Conservation (phyloP, 1,139 yeast species). For the Spathaspora jeffriesii region DNA sequence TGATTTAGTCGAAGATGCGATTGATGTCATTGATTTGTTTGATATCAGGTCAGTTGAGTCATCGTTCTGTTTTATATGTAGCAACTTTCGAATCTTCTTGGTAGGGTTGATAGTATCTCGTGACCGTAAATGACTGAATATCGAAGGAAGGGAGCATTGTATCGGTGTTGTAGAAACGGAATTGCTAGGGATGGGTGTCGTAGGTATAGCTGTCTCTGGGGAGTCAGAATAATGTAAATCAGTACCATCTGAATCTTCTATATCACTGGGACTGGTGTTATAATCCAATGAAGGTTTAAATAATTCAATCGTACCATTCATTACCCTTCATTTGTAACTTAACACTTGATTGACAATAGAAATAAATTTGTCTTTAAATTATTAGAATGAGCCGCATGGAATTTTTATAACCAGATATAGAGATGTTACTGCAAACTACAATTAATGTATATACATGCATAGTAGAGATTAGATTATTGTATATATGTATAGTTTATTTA, state of each 20-base stretch:
- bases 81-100: slow-evolving; percentile 13
- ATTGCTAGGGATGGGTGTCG: background rate
- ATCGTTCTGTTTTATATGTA: slow-evolving; percentile 15
- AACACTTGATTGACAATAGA: background rate
- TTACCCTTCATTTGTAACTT: background rate
- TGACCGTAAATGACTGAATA: slow-evolving; percentile 21
- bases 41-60: slow-evolving; percentile 6
- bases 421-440: too few relatives aligned
- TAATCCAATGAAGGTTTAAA: background rate
- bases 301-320: background rate
- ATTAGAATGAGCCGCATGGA: too few relatives aligned
- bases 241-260: slow-evolving; percentile 6
- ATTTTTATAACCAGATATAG: too few relatives aligned
- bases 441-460: too few relatives aligned
- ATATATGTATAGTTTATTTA: too few relatives aligned
- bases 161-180: slow-evolving; percentile 19
- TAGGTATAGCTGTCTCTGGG: background rate
- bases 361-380: too few relatives aligned
- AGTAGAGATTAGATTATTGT: too few relatives aligned
- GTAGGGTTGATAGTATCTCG: slow-evolving; percentile 4
- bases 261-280: background rate
- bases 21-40: too few relatives aligned
- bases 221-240: slow-evolving; percentile 8
- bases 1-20: background rate
- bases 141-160: slow-evolving; percentile 23